These are phyloP conservation scores for Linanthus parryae DNA, from an alignment of 148 eudicot genomes.

Conservation along the genomic window DNA sequence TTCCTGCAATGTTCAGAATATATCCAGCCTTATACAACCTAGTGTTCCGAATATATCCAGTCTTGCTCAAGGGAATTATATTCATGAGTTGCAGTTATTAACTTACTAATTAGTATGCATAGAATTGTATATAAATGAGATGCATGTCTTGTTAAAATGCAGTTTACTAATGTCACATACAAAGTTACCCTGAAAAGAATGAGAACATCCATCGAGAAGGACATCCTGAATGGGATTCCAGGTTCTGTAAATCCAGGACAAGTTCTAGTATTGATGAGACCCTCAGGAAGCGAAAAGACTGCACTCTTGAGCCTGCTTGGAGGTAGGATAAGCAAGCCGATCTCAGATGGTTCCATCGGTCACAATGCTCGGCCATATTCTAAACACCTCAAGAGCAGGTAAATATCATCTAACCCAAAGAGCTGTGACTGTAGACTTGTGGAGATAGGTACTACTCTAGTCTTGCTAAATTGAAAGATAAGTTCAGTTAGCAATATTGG, in stretches of 20 bases:
- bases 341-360: conserved; percentile 53
- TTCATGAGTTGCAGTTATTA: too few species aligned
- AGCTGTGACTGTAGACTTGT: too few species aligned
- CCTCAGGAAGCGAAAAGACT: conserved; percentile 96
- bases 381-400: conserved; percentile 81
- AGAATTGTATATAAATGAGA: too few species aligned
- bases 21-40: conserved; percentile 15
- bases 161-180: conserved; percentile 84
- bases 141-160: conserved; percentile 16
- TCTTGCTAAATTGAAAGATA: too few species aligned
- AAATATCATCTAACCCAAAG: too few species aligned
- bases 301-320: conserved; percentile 80
- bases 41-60: too few species aligned
- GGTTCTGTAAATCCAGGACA: conserved; percentile 87
- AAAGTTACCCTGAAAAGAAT: conserved; percentile 61
- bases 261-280: conserved; percentile 91
- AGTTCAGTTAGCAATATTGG: too few species aligned
- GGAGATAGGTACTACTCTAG: too few species aligned
- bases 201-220: conserved; percentile 55
- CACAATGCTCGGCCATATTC: conserved; percentile 87
- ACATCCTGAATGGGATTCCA: conserved; percentile 73
- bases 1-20: too few species aligned
- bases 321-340: conserved; percentile 50
- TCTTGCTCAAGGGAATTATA: too few species aligned
- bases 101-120: too few species aligned